Base-by-base conservation (phyloP, 2,329 filamentous ascomycete species). In the Colletotrichum sublineola region DNA sequence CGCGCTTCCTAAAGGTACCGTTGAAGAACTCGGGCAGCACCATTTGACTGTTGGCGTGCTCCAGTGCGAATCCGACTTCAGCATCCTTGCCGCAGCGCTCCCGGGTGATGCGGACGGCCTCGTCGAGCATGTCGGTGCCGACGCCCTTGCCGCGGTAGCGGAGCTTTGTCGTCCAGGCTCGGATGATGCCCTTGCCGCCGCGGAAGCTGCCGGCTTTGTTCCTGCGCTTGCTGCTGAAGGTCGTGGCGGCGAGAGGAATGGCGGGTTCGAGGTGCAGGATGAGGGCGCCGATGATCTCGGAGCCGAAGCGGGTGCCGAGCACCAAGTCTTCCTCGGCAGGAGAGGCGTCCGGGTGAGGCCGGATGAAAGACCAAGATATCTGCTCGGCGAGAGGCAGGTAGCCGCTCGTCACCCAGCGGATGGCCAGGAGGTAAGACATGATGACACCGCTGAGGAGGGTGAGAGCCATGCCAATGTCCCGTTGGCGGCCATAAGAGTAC, bases 121-220 rank as follows among this genome's bases (percentile, higher is more conserved):
- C 92, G 75, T 92, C 88, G 60, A 97, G 84, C 77, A 97, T 82
- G 42, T 91, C 91, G 52, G 84, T 86, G 3, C 94, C 95, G 33
- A 97, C 85, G 0, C 94, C 94, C 74, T 90, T 89, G 42, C 89
- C 86, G 36, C 95, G 88, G 80, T 94, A 94, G 75, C 86, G 86
- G 63, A 91, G 82, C 78, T 87, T 87, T 1, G 94, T 93, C 2
- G 94, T 96, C 94, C 95, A 97, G 1, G 93, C 94, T 38, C 93
- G 89, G 69, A 97, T 91, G 60, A 94, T 84, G 11, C 91, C 93
- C 74, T 88, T 88, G 64, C 92, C 92, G 46, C 91, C 89, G 75
- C 84, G 84, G 75, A 85, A 67, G 78, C 78, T 83, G 76, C 75
- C 74, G 61, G 77, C 80, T 76, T 79, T 82, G 82, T 81, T 77